Base-by-base conservation (phyloP, 306 rosid species). In the Chamaecrista fasciculata region DNA sequence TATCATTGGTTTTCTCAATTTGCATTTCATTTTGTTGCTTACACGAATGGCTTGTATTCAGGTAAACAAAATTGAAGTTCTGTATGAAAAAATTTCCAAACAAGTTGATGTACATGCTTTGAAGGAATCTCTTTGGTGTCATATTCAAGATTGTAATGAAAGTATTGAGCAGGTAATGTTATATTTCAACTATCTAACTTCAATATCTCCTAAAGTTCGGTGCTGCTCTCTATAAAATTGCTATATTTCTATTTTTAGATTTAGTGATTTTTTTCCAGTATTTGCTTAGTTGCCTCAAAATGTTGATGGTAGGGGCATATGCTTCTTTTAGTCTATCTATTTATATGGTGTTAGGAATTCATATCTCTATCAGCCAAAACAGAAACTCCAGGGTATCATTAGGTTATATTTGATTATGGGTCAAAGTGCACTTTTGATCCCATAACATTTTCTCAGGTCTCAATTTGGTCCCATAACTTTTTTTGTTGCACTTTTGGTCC, bases 41-140 rank as follows among this genome's bases (percentile, higher is more conserved):
- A 5, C 19, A 0, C 7, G 12, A 15, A 28, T 28, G 62, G 20
- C 18, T 9, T 28, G 39, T 10, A 28, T 15, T 55, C 12, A 55
- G 62, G 39, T 28, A 15, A 28, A 55, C 12, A 33, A 14, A 6
- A 15, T 28, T 55, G 62, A 55, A 21, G 28, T 55, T 28, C 6
- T 25, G 16, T 25, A 12, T 55, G 39, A 6, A 5, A 15, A 7
- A 26, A 15, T 21, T 55, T 2, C 39, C 15, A 55, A 55, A 15
- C 2, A 26, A 15, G 62, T 55, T 55, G 62, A 55, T 3, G 21
- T 55, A 55, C 39, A 55, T 28, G 21, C 39, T 26, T 55, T 55
- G 39, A 55, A 55, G 62, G 33, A 55, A 15, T 55, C 39, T 26
- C 62, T 55, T 55, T 14, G 39, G 62, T 39, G 15, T 55, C 62